Evolutionary conservation across 805 yeast species (phyloP).

Genomic region (Cyberlindnera mississippiensis): DNA sequence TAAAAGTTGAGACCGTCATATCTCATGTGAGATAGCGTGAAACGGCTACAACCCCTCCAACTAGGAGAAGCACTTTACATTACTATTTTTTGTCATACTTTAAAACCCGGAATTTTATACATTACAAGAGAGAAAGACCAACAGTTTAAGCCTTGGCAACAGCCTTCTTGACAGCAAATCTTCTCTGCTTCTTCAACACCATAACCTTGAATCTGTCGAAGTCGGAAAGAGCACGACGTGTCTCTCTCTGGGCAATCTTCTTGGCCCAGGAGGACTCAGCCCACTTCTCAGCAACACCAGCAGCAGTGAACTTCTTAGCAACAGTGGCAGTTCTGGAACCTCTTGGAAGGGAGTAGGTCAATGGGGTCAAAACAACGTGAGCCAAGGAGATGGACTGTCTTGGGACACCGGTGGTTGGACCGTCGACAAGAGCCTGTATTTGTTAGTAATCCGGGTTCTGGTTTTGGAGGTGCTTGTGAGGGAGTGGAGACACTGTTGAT

Average conservation of each 20-base stretch:
- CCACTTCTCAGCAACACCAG: constrained; percentile 89
- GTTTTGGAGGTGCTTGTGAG: no score
- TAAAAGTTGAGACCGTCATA: no score
- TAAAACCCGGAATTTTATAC: constrained; percentile 13
- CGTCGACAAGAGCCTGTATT: constrained; percentile 81
- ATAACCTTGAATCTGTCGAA: constrained; percentile 99
- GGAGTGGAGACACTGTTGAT: no score
- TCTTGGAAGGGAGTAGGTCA: constrained; percentile 88
- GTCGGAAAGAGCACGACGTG: constrained; percentile 90
- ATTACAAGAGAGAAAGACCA: constrained; percentile 13
- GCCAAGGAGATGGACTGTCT: constrained; percentile 90
- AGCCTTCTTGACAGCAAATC: constrained; percentile 92
- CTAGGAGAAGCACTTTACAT: no score
- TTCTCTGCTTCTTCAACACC: constrained; percentile 96
- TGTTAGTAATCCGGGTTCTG: constrained; percentile 27
- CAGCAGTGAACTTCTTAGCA: constrained; percentile 89
- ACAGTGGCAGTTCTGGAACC: constrained; percentile 87
- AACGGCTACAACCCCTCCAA: not conserved
- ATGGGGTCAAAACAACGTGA: constrained; percentile 89
- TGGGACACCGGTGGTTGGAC: constrained; percentile 83
- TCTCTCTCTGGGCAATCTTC: constrained; percentile 93
- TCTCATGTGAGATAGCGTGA: no score
- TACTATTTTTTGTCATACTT: constrained; percentile 1
- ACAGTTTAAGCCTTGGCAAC: constrained; percentile 80
- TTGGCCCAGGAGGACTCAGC: constrained; percentile 93